Evolutionary conservation across 169 alveolate genomes (phyloP).

Genomic region (Plasmodium knowlesi): DNA sequence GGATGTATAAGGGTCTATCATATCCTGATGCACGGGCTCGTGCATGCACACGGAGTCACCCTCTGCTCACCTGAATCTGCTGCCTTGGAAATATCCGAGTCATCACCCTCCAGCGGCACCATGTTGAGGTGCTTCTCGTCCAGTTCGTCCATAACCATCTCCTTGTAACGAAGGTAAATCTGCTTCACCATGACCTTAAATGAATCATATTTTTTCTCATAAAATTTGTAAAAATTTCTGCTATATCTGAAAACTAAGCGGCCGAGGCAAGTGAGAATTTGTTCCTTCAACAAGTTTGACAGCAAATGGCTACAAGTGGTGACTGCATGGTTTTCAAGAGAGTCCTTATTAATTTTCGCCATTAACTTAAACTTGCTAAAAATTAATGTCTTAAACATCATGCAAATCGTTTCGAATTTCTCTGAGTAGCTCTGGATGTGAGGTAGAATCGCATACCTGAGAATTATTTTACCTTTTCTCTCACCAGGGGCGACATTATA

Average conservation of each 20-base stretch:
- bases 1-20: neutral
- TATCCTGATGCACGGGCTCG: neutral
- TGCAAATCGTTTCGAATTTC: constrained; percentile 94
- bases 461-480: constrained; percentile 94
- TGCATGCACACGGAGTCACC: neutral
- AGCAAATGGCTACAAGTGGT: constrained; percentile 64
- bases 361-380: constrained; percentile 92
- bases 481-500: constrained; percentile 93
- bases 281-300: constrained; percentile 44
- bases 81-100: neutral
- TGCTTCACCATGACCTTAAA: constrained; percentile 48
- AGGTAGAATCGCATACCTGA: constrained; percentile 94
- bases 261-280: constrained; percentile 12
- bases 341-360: constrained; percentile 27
- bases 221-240: constrained; percentile 11
- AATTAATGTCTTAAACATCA: constrained; percentile 96
- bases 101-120: neutral
- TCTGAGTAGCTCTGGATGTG: constrained; percentile 93
- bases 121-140: constrained; percentile 33
- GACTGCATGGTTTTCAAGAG: constrained; percentile 73
- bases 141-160: constrained; percentile 25
- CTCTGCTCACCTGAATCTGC: neutral
- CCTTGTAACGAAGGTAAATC: constrained; percentile 48
- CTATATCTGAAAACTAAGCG: neutral
- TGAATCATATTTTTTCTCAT: constrained; percentile 47